These are phyloP conservation scores for Mucor racemosus DNA, from an alignment of 371 early-diverging fungal species.

Conservation along the genomic window DNA sequence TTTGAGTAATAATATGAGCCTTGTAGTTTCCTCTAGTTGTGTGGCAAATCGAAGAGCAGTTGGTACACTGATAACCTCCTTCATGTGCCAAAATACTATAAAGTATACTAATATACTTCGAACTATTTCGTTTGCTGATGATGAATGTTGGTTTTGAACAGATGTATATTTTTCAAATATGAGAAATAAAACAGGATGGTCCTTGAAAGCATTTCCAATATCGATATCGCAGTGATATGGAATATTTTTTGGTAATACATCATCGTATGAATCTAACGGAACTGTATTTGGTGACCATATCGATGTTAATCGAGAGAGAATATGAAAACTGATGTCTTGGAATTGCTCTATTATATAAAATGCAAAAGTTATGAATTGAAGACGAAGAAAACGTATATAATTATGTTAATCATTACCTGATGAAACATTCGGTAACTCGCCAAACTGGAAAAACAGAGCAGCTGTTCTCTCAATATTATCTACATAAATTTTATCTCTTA, in stretches of 20 bases:
- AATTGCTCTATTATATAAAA: conserved; percentile 19
- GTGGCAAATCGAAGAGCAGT: conserved; percentile 43
- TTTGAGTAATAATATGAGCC: conserved; percentile 26
- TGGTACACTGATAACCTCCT: conserved; percentile 34
- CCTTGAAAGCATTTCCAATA: conserved; percentile 52
- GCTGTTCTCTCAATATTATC: conserved; percentile 50
- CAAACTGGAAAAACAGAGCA: conserved; percentile 31
- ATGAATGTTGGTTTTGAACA: neutral
- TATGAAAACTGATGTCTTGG: conserved; percentile 22
- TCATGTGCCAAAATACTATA: conserved; percentile 56
- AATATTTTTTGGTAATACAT: conserved; percentile 42
- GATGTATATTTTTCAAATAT: conserved; percentile 40
- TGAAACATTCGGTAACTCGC: conserved; percentile 11
- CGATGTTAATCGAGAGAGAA: conserved; percentile 28
- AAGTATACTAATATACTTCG: conserved; percentile 50
- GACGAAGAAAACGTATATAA: neutral
- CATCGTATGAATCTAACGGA: conserved; percentile 41
- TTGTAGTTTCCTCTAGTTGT: conserved; percentile 46
- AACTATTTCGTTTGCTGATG: conserved; percentile 28
- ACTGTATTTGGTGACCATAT: conserved; percentile 38
- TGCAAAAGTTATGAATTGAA: neutral
- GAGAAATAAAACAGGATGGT: conserved; percentile 47
- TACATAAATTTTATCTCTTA: conserved; percentile 39
- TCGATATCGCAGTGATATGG: conserved; percentile 45
- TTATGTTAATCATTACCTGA: conserved; percentile 10